Conservation (phyloP, 441 rosid genomes). For the Populus hybrid region DNA sequence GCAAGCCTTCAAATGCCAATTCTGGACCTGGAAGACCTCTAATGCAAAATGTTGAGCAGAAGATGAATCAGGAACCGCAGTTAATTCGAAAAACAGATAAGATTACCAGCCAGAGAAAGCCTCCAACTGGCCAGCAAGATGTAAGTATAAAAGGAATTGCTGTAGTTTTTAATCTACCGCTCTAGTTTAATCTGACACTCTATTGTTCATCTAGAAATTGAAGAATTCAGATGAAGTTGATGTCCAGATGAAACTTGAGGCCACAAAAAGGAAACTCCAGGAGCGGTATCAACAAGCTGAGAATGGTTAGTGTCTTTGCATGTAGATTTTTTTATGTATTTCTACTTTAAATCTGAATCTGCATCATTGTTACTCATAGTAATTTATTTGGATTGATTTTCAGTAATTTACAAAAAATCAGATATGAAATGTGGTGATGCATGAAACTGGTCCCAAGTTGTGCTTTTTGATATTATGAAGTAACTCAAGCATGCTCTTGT, state of each 20-base stretch:
- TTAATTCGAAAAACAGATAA: constrained; percentile 41
- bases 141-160: constrained; percentile 38
- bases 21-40: constrained; percentile 54
- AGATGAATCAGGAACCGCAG: constrained; percentile 32
- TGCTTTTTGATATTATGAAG: no score
- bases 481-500: neutral
- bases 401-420: no score
- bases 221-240: constrained; percentile 36
- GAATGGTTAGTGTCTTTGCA: constrained; percentile 23
- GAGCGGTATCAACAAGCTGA: constrained; percentile 34
- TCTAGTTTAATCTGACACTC: constrained; percentile 15
- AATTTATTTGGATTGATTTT: neutral
- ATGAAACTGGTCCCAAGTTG: neutral
- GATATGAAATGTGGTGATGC: neutral
- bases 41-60: constrained; percentile 44
- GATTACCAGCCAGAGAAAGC: constrained; percentile 41
- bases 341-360: neutral
- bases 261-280: constrained; percentile 36
- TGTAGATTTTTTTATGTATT: neutral
- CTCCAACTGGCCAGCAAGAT: constrained; percentile 42
- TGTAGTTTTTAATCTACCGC: neutral
- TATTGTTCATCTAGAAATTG: constrained; percentile 39
- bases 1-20: constrained; percentile 38
- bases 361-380: neutral
- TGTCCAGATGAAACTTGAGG: constrained; percentile 34